Conservation (phyloP, 1,284 basidiomycete species). For the Ustilago cynodontis region DNA sequence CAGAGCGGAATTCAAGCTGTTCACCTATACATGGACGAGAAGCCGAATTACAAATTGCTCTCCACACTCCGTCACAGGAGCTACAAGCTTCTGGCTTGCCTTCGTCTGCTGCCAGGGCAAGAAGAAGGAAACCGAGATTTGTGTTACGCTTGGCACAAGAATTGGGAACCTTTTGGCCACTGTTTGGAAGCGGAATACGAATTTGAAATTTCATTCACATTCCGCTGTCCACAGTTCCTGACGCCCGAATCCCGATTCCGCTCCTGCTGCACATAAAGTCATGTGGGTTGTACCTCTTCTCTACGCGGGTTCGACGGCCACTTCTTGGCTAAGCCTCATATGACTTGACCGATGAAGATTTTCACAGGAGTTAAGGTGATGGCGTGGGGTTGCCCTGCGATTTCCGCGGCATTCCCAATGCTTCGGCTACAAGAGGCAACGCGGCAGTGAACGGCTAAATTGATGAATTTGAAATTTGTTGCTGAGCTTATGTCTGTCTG, state of each 20-base stretch:
- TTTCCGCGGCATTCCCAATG: background rate
- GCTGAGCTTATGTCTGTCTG: background rate
- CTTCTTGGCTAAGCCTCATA: background rate
- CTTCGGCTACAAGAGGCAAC: background rate
- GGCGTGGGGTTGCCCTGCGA: too few species aligned
- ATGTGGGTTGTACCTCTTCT: background rate
- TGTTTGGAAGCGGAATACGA: background rate
- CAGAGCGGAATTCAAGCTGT: background rate
- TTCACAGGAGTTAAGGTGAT: too few species aligned
- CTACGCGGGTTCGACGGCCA: background rate
- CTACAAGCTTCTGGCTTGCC: background rate
- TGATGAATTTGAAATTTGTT: constrained; percentile 17
- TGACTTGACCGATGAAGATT: background rate
- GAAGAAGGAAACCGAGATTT: background rate
- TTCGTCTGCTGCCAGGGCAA: too few species aligned
- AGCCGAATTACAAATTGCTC: constrained; percentile 31
- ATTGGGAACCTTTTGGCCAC: background rate
- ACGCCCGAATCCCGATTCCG: background rate
- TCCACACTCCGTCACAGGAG: background rate
- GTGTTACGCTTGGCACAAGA: background rate
- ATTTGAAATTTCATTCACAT: constrained; percentile 15
- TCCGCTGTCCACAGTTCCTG: background rate
- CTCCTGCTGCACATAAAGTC: background rate
- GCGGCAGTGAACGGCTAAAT: background rate
- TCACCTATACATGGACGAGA: background rate